Conservation (phyloP, 352 stramenopile genomes). For the Phytophthora capsici region DNA sequence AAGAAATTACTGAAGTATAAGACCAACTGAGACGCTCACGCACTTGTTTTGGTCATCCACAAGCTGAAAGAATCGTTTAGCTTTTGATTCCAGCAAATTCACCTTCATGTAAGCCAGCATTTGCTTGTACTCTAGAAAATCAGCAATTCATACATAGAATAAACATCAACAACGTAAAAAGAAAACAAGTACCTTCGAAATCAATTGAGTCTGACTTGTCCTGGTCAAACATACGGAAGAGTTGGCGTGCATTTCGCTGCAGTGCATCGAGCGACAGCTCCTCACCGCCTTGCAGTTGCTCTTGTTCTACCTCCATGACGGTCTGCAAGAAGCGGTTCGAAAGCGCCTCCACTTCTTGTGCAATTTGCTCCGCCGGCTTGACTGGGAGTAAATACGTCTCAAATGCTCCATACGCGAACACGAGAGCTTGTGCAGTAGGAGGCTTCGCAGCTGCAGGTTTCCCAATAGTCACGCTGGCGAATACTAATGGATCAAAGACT, state of each 20-base stretch:
- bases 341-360: constrained; percentile 55
- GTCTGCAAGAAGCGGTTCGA: constrained; percentile 50
- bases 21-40: constrained; percentile 1
- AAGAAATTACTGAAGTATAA: constrained; percentile 3
- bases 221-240: constrained; percentile 78
- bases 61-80: constrained; percentile 70
- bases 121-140: constrained; percentile 67
- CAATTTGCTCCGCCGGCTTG: constrained; percentile 54
- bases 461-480: constrained; percentile 57
- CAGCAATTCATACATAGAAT: constrained; percentile 10
- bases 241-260: constrained; percentile 56
- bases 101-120: constrained; percentile 78
- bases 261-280: constrained; percentile 54
- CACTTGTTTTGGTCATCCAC: constrained; percentile 81
- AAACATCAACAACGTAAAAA: not conserved
- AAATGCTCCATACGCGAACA: constrained; percentile 67
- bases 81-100: constrained; percentile 74
- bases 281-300: constrained; percentile 37
- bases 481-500: constrained; percentile 63
- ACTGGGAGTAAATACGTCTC: constrained; percentile 58
- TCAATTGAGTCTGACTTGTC: constrained; percentile 82
- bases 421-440: constrained; percentile 47
- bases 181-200: constrained; percentile 53
- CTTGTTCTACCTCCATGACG: constrained; percentile 58
- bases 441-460: constrained; percentile 69